Evolutionary conservation across 1,284 basidiomycete species (phyloP).

Genomic region (Cryptococcus jaspeensis): DNA sequence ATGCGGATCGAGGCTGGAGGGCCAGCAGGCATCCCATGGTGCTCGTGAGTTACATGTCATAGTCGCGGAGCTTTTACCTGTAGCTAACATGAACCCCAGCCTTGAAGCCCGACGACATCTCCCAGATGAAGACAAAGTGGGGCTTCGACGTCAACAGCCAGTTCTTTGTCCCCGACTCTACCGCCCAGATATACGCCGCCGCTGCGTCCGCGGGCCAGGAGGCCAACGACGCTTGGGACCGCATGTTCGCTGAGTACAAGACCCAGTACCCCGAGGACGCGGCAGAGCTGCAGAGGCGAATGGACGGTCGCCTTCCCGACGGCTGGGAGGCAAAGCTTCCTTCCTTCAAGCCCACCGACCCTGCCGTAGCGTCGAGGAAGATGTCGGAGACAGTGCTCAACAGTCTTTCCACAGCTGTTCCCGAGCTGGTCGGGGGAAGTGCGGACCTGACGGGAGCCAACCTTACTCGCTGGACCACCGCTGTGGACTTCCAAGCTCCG

Average conservation of each 20-base stretch:
- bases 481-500: constrained; percentile 45
- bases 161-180: constrained; percentile 33
- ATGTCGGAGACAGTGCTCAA: not conserved
- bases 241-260: constrained; percentile 27
- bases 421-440: constrained; percentile 37
- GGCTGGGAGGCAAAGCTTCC: constrained; percentile 36
- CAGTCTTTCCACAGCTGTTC: not conserved
- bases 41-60: constrained; percentile 36
- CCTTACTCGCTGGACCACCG: constrained; percentile 41
- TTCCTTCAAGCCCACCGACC: not conserved
- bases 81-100: too few species aligned
- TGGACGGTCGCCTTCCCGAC: constrained; percentile 29
- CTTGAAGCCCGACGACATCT: constrained; percentile 43
- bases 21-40: constrained; percentile 22
- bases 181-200: constrained; percentile 41
- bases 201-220: constrained; percentile 29
- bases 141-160: constrained; percentile 38
- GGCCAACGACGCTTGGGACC: constrained; percentile 39
- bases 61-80: too few species aligned
- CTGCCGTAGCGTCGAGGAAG: not conserved
- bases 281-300: constrained; percentile 31
- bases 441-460: constrained; percentile 46
- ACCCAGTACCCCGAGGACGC: constrained; percentile 31
- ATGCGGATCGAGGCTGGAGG: constrained; percentile 24
- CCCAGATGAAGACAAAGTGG: constrained; percentile 38